These are phyloP conservation scores for Mycena olivaceomarginata DNA, from an alignment of 768 basidiomycete species.

Conservation along the genomic window DNA sequence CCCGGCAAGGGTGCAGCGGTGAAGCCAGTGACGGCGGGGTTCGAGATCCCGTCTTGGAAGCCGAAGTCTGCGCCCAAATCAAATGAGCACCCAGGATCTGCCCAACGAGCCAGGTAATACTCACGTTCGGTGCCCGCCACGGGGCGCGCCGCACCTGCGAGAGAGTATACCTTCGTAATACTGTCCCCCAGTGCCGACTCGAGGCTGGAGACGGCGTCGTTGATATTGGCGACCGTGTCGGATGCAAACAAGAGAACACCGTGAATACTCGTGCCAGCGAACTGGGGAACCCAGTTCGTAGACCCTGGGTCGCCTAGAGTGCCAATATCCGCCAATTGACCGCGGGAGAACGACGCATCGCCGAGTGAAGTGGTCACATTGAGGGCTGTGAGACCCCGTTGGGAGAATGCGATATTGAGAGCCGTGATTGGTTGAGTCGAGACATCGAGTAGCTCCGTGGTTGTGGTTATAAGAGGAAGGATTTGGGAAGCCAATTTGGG, in stretches of 20 bases:
- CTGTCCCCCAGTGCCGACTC: neutral
- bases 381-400: conserved; percentile 65
- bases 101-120: neutral
- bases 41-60: neutral
- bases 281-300: too few species aligned
- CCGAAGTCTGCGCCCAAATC: neutral
- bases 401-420: conserved; percentile 74
- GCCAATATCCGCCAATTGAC: conserved; percentile 54
- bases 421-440: conserved; percentile 52
- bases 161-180: neutral
- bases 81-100: neutral
- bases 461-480: conserved; percentile 66
- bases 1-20: neutral
- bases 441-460: conserved; percentile 60
- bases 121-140: neutral
- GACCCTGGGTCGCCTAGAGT: neutral
- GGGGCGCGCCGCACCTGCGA: neutral
- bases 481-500: conserved; percentile 59
- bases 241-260: neutral
- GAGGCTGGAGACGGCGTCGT: neutral
- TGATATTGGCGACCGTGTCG: neutral
- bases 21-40: neutral
- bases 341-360: conserved; percentile 59
- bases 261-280: neutral
- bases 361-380: conserved; percentile 63